These are phyloP conservation scores for Trifolium repens DNA, from an alignment of 306 rosid species.

Conservation along the genomic window DNA sequence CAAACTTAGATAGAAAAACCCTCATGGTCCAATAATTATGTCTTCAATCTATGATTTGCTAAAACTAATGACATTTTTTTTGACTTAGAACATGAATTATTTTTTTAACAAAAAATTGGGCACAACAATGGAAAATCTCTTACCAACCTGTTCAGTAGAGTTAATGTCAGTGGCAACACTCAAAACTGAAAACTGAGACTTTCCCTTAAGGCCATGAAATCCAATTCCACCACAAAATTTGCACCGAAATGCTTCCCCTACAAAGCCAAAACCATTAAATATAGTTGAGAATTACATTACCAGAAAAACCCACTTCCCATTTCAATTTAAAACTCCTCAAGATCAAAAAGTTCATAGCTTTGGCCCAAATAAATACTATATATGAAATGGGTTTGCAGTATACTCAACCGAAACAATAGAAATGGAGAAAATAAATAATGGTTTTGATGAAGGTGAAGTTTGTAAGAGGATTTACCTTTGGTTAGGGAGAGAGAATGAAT, in stretches of 20 bases:
- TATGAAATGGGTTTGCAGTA: slow-evolving; percentile 32
- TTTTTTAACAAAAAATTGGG: neutral
- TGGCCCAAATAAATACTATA: slow-evolving; percentile 19
- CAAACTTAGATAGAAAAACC: neutral
- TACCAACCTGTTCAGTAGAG: slow-evolving; percentile 71
- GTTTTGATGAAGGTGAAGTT: neutral
- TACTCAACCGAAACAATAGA: neutral
- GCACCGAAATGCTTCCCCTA: slow-evolving; percentile 62
- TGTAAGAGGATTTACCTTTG: slow-evolving; percentile 54
- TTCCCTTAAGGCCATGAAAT: slow-evolving; percentile 60
- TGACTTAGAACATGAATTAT: neutral
- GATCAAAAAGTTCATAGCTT: slow-evolving; percentile 19
- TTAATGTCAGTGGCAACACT: slow-evolving; percentile 85
- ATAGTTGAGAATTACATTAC: neutral
- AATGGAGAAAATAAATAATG: neutral
- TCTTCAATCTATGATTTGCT: neutral
- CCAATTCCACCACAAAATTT: slow-evolving; percentile 66
- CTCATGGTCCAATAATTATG: neutral
- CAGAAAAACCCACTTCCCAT: slow-evolving; percentile 34
- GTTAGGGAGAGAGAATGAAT: slow-evolving; percentile 51
- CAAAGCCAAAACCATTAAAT: slow-evolving; percentile 39
- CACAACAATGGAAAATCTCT: slow-evolving; percentile 10
- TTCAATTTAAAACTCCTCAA: slow-evolving; percentile 9
- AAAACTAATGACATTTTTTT: neutral
- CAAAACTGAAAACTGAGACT: slow-evolving; percentile 69